phyloP scores from a whole-genome alignment of 345 rosid genomes.

The Lepidium aucheri region DNA sequence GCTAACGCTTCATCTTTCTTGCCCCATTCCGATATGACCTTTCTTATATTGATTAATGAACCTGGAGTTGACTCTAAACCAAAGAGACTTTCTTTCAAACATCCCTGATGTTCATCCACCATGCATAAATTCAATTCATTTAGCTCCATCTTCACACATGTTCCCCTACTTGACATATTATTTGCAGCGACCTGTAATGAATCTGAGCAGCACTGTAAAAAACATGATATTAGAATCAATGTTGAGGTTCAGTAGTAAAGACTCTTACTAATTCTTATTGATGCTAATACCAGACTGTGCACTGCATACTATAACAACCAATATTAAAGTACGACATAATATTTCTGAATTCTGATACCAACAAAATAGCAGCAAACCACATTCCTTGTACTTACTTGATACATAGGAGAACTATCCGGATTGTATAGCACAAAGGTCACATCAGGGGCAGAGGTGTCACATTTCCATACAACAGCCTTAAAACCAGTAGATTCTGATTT shows the following conservation, averaged over 20 bases:
- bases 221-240: background rate
- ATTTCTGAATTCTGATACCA: background rate
- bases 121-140: constrained; percentile 73
- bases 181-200: constrained; percentile 75
- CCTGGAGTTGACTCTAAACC: constrained; percentile 70
- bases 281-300: background rate
- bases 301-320: background rate
- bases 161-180: constrained; percentile 63
- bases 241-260: background rate
- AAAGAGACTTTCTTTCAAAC: constrained; percentile 68
- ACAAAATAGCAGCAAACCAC: background rate
- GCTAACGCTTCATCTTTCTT: constrained; percentile 52
- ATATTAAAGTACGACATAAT: background rate
- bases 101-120: constrained; percentile 78
- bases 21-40: constrained; percentile 68
- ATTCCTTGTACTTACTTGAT: constrained; percentile 57
- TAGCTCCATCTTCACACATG: constrained; percentile 73
- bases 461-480: constrained; percentile 72
- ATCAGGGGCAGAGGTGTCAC: constrained; percentile 74
- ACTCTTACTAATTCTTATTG: background rate
- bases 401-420: constrained; percentile 47
- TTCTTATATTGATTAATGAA: constrained; percentile 63
- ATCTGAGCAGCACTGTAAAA: constrained; percentile 64
- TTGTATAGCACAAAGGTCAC: constrained; percentile 57
- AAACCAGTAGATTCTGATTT: constrained; percentile 47